phyloP scores from a whole-genome alignment of 768 basidiomycete genomes.

The Auricularia auricula-judae region DNA sequence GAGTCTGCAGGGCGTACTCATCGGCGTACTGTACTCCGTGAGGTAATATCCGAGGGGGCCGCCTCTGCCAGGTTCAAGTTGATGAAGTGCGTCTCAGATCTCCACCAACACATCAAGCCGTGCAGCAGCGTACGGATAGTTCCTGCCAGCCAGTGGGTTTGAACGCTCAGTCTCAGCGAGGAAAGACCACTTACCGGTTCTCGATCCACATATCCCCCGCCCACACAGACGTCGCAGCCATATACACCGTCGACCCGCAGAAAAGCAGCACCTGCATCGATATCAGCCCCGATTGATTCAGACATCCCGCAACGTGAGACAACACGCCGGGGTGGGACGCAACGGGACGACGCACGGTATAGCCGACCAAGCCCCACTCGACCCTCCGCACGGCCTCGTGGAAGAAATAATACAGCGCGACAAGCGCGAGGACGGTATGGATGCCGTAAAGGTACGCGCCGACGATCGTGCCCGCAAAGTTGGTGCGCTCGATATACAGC shows the following conservation, averaged over 20 bases:
- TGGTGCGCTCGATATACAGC: not conserved
- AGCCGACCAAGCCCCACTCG: not conserved
- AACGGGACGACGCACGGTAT: not conserved
- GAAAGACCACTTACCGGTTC: not conserved
- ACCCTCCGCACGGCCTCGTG: not conserved
- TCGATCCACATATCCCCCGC: not conserved
- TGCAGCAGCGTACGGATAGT: not conserved
- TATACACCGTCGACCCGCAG: not conserved
- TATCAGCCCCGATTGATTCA: too few species aligned
- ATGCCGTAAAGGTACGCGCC: not conserved
- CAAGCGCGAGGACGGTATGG: not conserved
- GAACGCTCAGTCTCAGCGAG: not conserved
- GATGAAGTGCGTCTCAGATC: too few species aligned
- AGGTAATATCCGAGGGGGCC: not conserved
- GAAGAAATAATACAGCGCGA: not conserved
- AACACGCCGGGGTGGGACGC: not conserved
- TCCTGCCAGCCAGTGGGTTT: not conserved
- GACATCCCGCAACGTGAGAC: not conserved
- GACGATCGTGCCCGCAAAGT: not conserved
- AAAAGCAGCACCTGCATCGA: not conserved
- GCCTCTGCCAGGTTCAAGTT: not conserved
- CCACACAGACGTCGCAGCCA: not conserved
- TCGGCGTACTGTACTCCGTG: not conserved
- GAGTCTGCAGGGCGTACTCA: not conserved
- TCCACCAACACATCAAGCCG: too few species aligned